Evolutionary conservation across 2,329 filamentous ascomycete genomes (phyloP).

Genomic region (Aureobasidium zeae): DNA sequence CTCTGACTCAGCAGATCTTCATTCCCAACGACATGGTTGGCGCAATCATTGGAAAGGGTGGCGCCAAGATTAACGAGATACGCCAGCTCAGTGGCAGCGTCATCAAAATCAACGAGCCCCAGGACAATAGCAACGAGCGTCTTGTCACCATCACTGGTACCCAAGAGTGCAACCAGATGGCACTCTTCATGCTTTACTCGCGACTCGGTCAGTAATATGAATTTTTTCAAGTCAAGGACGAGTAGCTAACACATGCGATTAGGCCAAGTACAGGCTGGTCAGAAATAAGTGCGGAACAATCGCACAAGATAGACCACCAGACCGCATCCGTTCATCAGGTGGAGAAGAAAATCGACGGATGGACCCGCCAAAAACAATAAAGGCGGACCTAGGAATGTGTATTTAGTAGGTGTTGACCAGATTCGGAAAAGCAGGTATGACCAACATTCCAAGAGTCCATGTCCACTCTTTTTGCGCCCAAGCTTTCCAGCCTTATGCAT

Average conservation of each 20-base stretch:
- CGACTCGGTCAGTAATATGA: constrained; percentile 64
- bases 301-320: not conserved
- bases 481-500: constrained; percentile 1
- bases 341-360: constrained; percentile 5
- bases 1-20: constrained; percentile 94
- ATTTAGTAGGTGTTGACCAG: constrained; percentile 11
- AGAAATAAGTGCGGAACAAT: constrained; percentile 17
- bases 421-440: constrained; percentile 11
- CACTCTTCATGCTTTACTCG: constrained; percentile 98
- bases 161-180: constrained; percentile 98
- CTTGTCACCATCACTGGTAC: constrained; percentile 96
- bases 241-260: constrained; percentile 12
- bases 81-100: constrained; percentile 93
- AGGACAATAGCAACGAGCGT: constrained; percentile 97
- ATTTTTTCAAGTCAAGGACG: constrained; percentile 21
- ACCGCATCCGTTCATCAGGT: not conserved
- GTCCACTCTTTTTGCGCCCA: constrained; percentile 9
- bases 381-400: constrained; percentile 11
- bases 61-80: constrained; percentile 99
- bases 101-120: constrained; percentile 99
- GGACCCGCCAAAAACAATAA: constrained; percentile 3
- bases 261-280: constrained; percentile 19
- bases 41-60: constrained; percentile 96
- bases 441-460: constrained; percentile 14
- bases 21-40: constrained; percentile 99